Evolutionary conservation across 208 protist genomes (phyloP), one percentile per base, ranked within the genome.

Genomic region (Trypanosoma cruzi): DNA sequence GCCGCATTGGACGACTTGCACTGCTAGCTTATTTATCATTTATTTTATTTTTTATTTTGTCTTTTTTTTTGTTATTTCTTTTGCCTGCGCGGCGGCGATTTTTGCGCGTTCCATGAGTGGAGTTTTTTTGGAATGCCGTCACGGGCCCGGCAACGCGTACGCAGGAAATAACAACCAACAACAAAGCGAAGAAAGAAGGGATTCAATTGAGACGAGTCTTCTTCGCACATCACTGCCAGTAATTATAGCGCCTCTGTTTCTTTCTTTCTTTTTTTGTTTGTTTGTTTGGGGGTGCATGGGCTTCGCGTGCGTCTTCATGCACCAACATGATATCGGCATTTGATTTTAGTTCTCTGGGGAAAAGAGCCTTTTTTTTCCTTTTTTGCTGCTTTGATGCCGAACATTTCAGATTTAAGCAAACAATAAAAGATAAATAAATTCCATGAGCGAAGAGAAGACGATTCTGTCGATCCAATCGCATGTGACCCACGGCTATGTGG

Each of bases 401-500:
- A n/a, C n/a, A n/a, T n/a, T n/a, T n/a, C n/a, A n/a, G n/a, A n/a
- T 40, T 40, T 40, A 40, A 64, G 16, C 14, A 53, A 14, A 56
- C 10, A 49, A 60, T 11, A 14, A 18, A 66, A 18, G 42, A 36
- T 24, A 55, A 44, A 20, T 46, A 46, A 71, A 59, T 24, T 46
- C 4, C 20, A 63, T 59, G 65, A 42, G 11, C 16, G 50, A 29
- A 5, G 79, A 70, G 5, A 94, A 89, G 61, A 85, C 63, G 16
- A 83, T 99, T 34, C 79, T 99, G 11, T 98, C 95, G 2, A 97
- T 98, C 55, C 97, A 99, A 85, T 97, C 89, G 1, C 96, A 98
- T 78, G 96, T 98, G 7, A 95, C 94, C 10, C 94, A 98, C 73
- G 97, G 97, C 8, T 98, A 98, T 75, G 97, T 99, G 13, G 97